These are phyloP conservation scores for Coniella lustricola DNA, from an alignment of 2,329 filamentous ascomycete genomes.

Conservation along the genomic window DNA sequence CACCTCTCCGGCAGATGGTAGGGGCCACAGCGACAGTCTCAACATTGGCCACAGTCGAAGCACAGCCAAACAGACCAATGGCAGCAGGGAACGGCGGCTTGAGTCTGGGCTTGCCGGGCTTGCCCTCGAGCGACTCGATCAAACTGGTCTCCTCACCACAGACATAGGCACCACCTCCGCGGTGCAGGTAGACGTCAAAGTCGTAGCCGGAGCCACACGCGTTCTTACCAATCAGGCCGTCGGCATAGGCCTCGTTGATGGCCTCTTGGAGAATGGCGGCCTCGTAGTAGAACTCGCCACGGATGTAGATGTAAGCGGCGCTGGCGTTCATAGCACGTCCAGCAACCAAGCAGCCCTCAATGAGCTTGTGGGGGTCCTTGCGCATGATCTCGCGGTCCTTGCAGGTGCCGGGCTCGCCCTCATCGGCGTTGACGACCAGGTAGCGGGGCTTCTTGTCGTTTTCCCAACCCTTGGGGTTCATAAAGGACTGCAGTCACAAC, in stretches of 20 bases:
- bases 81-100: constrained; percentile 98
- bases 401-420: constrained; percentile 97
- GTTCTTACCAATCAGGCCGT: constrained; percentile 94
- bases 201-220: constrained; percentile 95
- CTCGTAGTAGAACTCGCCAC: constrained; percentile 96
- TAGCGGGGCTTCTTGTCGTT: constrained; percentile 95
- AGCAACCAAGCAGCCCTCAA: constrained; percentile 93
- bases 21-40: constrained; percentile 94
- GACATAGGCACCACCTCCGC: constrained; percentile 94
- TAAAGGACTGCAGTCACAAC: constrained; percentile 67
- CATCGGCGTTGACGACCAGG: constrained; percentile 95
- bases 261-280: constrained; percentile 87
- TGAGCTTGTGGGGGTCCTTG: constrained; percentile 98
- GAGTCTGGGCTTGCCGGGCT: constrained; percentile 94
- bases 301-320: constrained; percentile 98
- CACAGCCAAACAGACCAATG: constrained; percentile 95
- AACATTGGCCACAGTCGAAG: constrained; percentile 95
- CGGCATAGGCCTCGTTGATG: constrained; percentile 96
- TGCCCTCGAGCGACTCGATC: constrained; percentile 97
- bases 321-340: constrained; percentile 98
- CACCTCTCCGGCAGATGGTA: constrained; percentile 89
- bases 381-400: constrained; percentile 99
- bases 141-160: constrained; percentile 97
- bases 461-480: constrained; percentile 99
- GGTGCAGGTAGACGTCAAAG: constrained; percentile 95